phyloP scores from a whole-genome alignment of 768 basidiomycete genomes.

The Lyophyllum atratum region DNA sequence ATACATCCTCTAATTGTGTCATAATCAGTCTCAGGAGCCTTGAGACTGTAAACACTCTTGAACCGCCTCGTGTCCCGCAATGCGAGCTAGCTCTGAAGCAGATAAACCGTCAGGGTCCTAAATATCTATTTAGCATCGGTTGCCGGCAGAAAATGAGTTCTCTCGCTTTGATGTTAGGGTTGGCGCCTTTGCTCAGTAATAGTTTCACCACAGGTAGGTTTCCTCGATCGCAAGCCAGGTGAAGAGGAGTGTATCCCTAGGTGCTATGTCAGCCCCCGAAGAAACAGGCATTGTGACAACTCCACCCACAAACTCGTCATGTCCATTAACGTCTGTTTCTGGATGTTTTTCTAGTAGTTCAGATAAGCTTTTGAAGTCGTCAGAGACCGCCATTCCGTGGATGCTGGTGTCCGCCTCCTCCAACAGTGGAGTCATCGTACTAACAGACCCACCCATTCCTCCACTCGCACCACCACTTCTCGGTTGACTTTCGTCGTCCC shows the following conservation, averaged over 20 bases:
- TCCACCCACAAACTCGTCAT: conserved; percentile 72
- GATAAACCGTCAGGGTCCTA: conserved; percentile 73
- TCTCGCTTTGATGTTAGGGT: conserved; percentile 56
- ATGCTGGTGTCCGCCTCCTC: conserved; percentile 39
- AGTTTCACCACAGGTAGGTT: conserved; percentile 54
- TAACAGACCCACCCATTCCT: conserved; percentile 66
- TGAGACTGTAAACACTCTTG: conserved; percentile 30
- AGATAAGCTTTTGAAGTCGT: conserved; percentile 48
- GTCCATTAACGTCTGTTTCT: conserved; percentile 52
- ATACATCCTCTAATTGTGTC: background rate
- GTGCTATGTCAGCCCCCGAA: conserved; percentile 5
- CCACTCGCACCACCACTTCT: conserved; percentile 29
- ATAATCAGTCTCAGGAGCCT: background rate
- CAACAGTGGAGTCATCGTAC: conserved; percentile 48
- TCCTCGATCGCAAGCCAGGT: conserved; percentile 86
- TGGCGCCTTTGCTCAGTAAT: conserved; percentile 66
- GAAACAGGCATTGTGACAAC: background rate
- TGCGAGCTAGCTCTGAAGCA: conserved; percentile 58
- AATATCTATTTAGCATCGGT: conserved; percentile 1
- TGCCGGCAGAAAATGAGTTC: background rate
- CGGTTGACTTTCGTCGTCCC: conserved; percentile 44
- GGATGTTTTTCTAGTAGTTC: conserved; percentile 44
- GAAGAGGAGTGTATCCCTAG: conserved; percentile 88
- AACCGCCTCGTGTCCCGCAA: conserved; percentile 59
- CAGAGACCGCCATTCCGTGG: conserved; percentile 66